Conservation (phyloP, 2,329 filamentous ascomycete genomes). For the Stagonosporopsis chrysanthemi region DNA sequence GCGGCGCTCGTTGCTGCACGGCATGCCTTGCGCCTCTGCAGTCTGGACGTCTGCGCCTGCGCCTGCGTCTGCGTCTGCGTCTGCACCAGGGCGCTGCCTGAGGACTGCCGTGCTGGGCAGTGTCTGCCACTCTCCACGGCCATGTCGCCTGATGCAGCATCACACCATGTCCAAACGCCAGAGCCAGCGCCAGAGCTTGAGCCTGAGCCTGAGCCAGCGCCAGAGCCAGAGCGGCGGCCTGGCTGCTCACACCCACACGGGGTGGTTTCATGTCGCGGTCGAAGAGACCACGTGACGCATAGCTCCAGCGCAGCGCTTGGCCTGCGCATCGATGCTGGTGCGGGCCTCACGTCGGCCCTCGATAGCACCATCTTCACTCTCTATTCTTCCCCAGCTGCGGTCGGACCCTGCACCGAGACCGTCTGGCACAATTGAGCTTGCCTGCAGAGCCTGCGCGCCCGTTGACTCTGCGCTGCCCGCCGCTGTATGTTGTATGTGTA, state of each 20-base stretch:
- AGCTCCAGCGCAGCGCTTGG: conserved; percentile 15
- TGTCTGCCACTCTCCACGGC: background rate
- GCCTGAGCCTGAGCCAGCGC: no score
- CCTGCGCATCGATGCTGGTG: conserved; percentile 9
- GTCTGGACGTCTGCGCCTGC: background rate
- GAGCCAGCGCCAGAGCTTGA: no score
- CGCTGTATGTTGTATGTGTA: no score
- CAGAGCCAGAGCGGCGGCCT: background rate
- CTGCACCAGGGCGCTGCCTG: no score
- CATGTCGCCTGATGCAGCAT: background rate
- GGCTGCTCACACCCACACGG: background rate
- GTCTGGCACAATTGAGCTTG: conserved; percentile 44
- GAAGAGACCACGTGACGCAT: conserved; percentile 25
- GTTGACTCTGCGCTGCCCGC: conserved; percentile 23
- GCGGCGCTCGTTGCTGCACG: conserved; percentile 33
- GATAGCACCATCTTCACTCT: conserved; percentile 47
- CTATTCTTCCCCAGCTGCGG: conserved; percentile 48
- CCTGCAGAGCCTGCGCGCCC: conserved; percentile 36
- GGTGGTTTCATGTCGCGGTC: conserved; percentile 6
- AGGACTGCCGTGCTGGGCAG: no score
- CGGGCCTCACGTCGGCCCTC: conserved; percentile 27
- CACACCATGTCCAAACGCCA: background rate
- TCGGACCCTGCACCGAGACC: conserved; percentile 32
- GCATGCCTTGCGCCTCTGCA: conserved; percentile 10
- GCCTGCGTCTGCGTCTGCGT: no score